These are phyloP conservation scores for Dianthus caryophyllus DNA, from an alignment of 148 eudicot genomes.

Conservation along the genomic window DNA sequence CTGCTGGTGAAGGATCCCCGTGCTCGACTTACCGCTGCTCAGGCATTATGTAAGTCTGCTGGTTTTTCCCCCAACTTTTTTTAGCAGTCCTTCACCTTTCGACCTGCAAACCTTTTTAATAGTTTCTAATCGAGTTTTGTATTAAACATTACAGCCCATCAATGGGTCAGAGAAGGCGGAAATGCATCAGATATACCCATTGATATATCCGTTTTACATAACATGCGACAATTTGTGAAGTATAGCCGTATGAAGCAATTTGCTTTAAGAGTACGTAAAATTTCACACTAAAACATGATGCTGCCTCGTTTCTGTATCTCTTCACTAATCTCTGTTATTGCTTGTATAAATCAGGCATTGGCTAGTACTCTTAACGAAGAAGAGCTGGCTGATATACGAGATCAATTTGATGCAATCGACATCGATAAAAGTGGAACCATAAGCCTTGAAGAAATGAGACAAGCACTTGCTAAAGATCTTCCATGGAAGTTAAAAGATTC, in stretches of 20 bases:
- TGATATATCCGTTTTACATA: slow-evolving; percentile 81
- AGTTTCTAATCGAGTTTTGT: slow-evolving; percentile 9
- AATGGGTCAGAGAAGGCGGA: slow-evolving; percentile 99
- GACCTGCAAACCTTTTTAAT: not conserved
- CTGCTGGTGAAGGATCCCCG: slow-evolving; percentile 86
- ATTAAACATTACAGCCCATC: slow-evolving; percentile 66
- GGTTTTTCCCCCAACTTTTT: not conserved
- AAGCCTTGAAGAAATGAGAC: slow-evolving; percentile 97
- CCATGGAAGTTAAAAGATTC: slow-evolving; percentile 94
- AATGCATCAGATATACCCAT: slow-evolving; percentile 86
- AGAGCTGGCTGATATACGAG: slow-evolving; percentile 75
- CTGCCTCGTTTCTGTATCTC: not conserved
- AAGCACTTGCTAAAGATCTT: slow-evolving; percentile 94
- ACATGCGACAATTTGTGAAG: slow-evolving; percentile 91
- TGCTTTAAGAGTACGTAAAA: slow-evolving; percentile 68
- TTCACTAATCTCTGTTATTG: not conserved
- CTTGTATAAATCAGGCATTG: slow-evolving; percentile 59
- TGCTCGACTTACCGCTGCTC: slow-evolving; percentile 92
- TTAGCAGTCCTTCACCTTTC: slow-evolving; percentile 1
- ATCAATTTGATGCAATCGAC: slow-evolving; percentile 95
- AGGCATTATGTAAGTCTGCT: slow-evolving; percentile 80
- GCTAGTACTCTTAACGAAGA: slow-evolving; percentile 76
- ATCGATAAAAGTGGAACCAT: slow-evolving; percentile 85
- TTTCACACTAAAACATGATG: not conserved
- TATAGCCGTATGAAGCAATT: slow-evolving; percentile 91